phyloP scores from a whole-genome alignment of 2,329 filamentous ascomycete species.

The Penicillium sp. region DNA sequence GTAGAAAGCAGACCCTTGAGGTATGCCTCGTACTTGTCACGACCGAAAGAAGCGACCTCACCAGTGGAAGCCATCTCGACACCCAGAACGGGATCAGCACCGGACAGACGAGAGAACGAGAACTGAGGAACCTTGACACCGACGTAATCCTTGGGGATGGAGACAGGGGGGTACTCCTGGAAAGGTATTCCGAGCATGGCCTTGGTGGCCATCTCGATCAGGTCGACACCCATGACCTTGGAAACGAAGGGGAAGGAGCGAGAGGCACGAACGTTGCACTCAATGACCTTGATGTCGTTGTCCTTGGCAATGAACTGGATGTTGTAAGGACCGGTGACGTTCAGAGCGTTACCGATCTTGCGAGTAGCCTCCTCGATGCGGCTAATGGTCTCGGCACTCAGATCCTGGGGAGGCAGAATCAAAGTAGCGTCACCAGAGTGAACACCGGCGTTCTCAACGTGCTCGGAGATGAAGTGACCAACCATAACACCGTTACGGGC shows the following conservation, averaged over 20 bases:
- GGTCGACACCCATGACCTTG: conserved; percentile 96
- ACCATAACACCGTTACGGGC: conserved; percentile 86
- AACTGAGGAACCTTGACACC: conserved; percentile 99
- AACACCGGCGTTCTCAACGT: conserved; percentile 97
- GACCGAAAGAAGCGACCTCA: conserved; percentile 94
- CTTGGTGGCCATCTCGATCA: conserved; percentile 98
- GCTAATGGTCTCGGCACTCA: conserved; percentile 82
- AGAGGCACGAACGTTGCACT: conserved; percentile 96
- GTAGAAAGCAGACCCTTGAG: conserved; percentile 94
- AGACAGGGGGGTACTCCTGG: conserved; percentile 75
- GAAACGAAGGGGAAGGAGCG: conserved; percentile 97
- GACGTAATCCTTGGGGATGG: conserved; percentile 78
- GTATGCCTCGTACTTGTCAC: conserved; percentile 96
- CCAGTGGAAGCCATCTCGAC: conserved; percentile 99
- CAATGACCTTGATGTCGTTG: conserved; percentile 99
- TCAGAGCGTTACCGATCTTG: conserved; percentile 92
- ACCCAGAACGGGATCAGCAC: conserved; percentile 92
- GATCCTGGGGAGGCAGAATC: conserved; percentile 90
- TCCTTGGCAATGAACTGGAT: conserved; percentile 99
- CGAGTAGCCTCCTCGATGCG: conserved; percentile 92
- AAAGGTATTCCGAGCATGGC: conserved; percentile 88
- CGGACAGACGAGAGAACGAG: conserved; percentile 95
- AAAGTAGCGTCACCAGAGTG: conserved; percentile 97
- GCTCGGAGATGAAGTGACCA: conserved; percentile 96
- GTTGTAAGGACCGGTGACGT: conserved; percentile 96